phyloP scores from a whole-genome alignment of 2,329 filamentous ascomycete species.

The Colletotrichum australisinense region DNA sequence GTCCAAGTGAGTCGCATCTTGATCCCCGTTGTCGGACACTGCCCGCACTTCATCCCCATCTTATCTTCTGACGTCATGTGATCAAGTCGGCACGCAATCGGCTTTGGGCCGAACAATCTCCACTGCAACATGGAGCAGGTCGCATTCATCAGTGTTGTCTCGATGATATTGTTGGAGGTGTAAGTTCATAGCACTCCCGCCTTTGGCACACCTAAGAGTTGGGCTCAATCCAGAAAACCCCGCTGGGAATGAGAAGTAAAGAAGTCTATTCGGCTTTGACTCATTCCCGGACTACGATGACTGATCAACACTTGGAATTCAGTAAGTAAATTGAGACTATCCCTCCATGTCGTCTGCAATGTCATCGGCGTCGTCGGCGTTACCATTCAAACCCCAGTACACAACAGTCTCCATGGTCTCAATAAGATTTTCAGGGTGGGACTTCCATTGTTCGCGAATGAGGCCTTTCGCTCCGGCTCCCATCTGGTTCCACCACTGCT shows the following conservation, averaged over 20 bases:
- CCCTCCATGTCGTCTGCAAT: no score
- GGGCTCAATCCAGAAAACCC: no score
- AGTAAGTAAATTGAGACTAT: no score
- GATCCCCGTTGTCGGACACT: background rate
- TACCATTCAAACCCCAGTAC: background rate
- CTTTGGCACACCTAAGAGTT: no score
- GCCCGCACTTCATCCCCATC: slow-evolving; percentile 19
- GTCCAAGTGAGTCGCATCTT: background rate
- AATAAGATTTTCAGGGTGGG: background rate
- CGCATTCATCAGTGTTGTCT: background rate
- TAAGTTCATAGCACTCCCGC: background rate
- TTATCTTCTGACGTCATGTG: slow-evolving; percentile 29
- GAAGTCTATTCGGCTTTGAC: no score
- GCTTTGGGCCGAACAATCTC: background rate
- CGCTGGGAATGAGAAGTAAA: no score
- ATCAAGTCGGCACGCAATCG: slow-evolving; percentile 17
- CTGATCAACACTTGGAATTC: background rate
- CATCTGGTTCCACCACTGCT: background rate
- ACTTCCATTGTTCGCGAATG: background rate
- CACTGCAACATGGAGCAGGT: background rate
- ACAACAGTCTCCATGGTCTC: background rate
- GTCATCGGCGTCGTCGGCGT: background rate
- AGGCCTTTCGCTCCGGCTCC: background rate
- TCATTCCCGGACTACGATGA: background rate
- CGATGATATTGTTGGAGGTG: background rate